Conservation (phyloP, 1,139 yeast genomes). For the Candida pseudoviswanathii region DNA sequence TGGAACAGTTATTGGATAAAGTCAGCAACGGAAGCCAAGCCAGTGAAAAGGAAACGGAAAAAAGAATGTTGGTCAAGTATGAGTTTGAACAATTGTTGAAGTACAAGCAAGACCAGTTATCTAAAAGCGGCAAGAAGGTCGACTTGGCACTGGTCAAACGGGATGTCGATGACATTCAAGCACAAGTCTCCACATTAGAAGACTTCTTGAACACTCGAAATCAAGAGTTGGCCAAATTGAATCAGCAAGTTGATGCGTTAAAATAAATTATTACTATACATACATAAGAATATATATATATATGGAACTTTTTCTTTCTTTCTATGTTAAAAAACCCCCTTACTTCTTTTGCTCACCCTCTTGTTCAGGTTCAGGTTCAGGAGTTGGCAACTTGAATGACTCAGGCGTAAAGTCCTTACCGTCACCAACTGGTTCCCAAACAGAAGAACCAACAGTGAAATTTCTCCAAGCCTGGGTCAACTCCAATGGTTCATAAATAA, state of each 20-base stretch:
- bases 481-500: constrained; percentile 87
- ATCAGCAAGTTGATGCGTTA: constrained; percentile 40
- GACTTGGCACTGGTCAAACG: constrained; percentile 47
- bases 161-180: constrained; percentile 65
- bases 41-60: constrained; percentile 30
- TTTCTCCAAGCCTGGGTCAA: constrained; percentile 91
- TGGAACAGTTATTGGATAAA: constrained; percentile 62
- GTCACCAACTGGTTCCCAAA: constrained; percentile 91
- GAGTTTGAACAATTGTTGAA: constrained; percentile 82
- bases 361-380: constrained; percentile 71
- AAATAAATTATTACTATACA: constrained; percentile 11
- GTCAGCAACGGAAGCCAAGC: constrained; percentile 56
- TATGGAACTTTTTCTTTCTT: constrained; percentile 2
- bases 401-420: constrained; percentile 86
- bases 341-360: constrained; percentile 34
- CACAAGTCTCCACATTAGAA: constrained; percentile 63
- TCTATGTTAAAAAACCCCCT: background rate
- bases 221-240: constrained; percentile 50
- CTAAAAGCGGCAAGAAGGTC: constrained; percentile 14
- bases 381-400: constrained; percentile 76
- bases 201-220: constrained; percentile 56
- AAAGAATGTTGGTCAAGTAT: constrained; percentile 46
- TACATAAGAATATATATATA: background rate
- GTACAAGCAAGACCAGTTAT: constrained; percentile 55
- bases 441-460: constrained; percentile 84